Evolutionary conservation across 2,329 filamentous ascomycete species (phyloP).

Genomic region (Talaromyces sp.): DNA sequence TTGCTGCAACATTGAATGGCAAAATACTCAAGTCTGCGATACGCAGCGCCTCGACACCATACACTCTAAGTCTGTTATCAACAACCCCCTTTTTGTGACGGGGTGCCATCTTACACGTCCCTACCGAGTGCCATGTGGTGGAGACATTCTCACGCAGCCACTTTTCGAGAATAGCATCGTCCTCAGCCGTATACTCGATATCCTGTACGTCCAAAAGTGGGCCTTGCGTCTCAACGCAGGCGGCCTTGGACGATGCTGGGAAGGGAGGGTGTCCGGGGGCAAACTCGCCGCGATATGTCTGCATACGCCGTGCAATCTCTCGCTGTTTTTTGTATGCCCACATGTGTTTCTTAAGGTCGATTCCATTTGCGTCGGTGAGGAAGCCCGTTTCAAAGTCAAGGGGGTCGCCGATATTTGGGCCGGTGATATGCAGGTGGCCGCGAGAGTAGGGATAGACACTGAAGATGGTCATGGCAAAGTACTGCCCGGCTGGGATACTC

Average conservation of each 20-base stretch:
- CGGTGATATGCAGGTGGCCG: conserved; percentile 1
- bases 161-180: conserved; percentile 18
- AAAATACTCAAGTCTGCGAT: conserved; percentile 22
- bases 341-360: conserved; percentile 2
- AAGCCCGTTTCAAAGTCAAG: conserved; percentile 1
- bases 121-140: conserved; percentile 17
- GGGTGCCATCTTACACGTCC: conserved; percentile 21
- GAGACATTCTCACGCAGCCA: conserved; percentile 9
- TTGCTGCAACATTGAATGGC: conserved; percentile 11
- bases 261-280: not conserved
- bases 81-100: conserved; percentile 12
- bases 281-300: conserved; percentile 1
- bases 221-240: not conserved
- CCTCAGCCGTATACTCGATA: conserved; percentile 4
- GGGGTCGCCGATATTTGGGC: not conserved
- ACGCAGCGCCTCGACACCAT: conserved; percentile 17
- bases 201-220: not conserved
- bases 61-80: conserved; percentile 13
- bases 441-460: conserved; percentile 5
- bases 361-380: not conserved
- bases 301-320: conserved; percentile 4
- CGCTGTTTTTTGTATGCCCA: conserved; percentile 7
- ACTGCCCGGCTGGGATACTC: not conserved
- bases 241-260: not conserved
- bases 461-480: not conserved